Base-by-base conservation (phyloP, 1,139 yeast species). In the Petasospora fabianii region DNA sequence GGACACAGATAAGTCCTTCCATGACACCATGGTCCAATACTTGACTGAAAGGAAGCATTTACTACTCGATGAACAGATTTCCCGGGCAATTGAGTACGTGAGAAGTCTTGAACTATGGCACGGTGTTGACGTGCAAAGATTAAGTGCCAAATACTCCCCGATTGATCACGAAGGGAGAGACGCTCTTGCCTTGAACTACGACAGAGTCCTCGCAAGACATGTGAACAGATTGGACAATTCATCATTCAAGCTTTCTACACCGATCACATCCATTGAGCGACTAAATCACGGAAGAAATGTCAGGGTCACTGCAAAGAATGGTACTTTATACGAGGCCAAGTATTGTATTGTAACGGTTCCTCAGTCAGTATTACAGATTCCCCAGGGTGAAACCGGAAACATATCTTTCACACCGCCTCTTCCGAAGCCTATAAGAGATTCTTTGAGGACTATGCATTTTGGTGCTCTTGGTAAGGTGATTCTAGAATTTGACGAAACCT, bases 401-500 rank as follows among this genome's bases (percentile, higher is more conserved):
- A 74, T 86, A 30, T 59, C 60, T 32, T 86, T 90, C 75, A 54
- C 51, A 1, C 92, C 94, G 0, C 58, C 65, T 3, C 62, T 86
- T 17, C 88, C 92, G 0, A 10, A 33, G 1, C 47, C 54, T 0
- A 64, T 85, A 14, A 46, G 50, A 2, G 62, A 62, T 0, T 69
- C 86, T 0, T 58, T 84, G 8, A 48, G 62, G 1, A 65, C 62
- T 4, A 68, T 82, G 44, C 81, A 80, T 49, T 80, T 77, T 58
- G 90, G 87, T 0, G 75, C 84, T 1, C 62, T 87, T 36, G 96
- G 96, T 0, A 87, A 87, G 59, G 80, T 84, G 6, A 65, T 84
- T 0, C 71, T 87, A 48, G 94, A 84, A 56, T 87, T 86, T 55
- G 79, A 75, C 11, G 45, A 59, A 2, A 64, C 73, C 2, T 84